phyloP scores from a whole-genome alignment of 2,329 filamentous ascomycete genomes.

The Pyrenophora seminiperda region DNA sequence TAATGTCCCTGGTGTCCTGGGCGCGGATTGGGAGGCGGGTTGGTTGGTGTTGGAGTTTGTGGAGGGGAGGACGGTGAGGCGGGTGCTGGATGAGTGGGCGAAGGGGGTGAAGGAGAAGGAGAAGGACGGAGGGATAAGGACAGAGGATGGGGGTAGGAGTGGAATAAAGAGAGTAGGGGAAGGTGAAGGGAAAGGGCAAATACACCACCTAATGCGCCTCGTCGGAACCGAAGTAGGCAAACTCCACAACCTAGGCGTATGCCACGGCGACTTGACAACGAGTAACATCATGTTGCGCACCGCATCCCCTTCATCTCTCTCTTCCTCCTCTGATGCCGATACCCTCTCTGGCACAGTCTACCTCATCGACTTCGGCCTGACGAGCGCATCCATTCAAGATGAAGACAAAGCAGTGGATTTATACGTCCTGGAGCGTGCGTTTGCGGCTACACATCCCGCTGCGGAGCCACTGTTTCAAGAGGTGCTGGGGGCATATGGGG shows the following conservation, averaged over 20 bases:
- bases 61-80: constrained; percentile 71
- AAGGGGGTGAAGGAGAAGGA: constrained; percentile 35
- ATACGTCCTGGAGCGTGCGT: constrained; percentile 93
- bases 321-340: constrained; percentile 14
- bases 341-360: constrained; percentile 73
- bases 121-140: constrained; percentile 9
- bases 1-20: constrained; percentile 80
- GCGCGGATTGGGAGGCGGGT: constrained; percentile 63
- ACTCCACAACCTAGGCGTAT: constrained; percentile 82
- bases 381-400: constrained; percentile 77
- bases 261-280: constrained; percentile 95
- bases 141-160: neutral
- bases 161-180: constrained; percentile 23
- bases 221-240: constrained; percentile 74
- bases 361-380: constrained; percentile 93
- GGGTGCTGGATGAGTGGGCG: constrained; percentile 71
- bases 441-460: constrained; percentile 89
- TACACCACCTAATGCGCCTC: constrained; percentile 64
- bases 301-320: neutral
- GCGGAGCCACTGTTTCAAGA: constrained; percentile 77
- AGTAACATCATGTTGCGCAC: constrained; percentile 85
- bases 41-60: constrained; percentile 60
- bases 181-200: constrained; percentile 36
- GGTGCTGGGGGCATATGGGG: constrained; percentile 74
- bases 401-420: constrained; percentile 95